Base-by-base conservation (phyloP, 495 filamentous ascomycete genomes). In the Penicillium manginii region DNA sequence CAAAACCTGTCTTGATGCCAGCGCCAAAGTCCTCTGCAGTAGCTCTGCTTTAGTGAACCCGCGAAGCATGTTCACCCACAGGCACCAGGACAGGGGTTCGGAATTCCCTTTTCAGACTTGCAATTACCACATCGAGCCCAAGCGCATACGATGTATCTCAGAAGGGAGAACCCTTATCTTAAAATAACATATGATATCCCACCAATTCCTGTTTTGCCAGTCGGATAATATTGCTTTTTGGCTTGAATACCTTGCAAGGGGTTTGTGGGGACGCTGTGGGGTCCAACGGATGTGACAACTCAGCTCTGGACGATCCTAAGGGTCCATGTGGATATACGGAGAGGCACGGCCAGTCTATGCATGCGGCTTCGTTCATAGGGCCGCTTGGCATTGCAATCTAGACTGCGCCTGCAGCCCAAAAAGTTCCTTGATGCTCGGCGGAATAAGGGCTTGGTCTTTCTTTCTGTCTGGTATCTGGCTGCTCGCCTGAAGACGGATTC, bases 1-100 rank as follows among this genome's bases (percentile, higher is more conserved):
- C 19, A 47, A 47, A 47, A 47, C 45, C 45, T 47, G 45, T 47
- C 45, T 26, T n/a, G 10, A 26, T 22, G 45, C 45, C 45, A 26
- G 45, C 11, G 45, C 45, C 21, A 26, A 47, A 47, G 45, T 47
- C 45, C 45, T 19, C 45, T 47, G 45, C 45, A 47, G 19, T 47
- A 47, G 45, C 22, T 8, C 21, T 22, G 45, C 45, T n/a, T 47
- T 47, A 47, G 45, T 47, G 45, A 47, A 47, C 1, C 45, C 18
- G 45, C 40, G 18, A 47, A 47, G 19, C 21, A 12, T 47, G 21
- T n/a, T 19, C 14, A 45, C 15, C 5, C 42, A 26, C 19, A 26
- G 21, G 18, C 11, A 45, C 42, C 15, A 19, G 18, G 45, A 47
- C 45, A 47, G 45, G 45, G 45, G 45, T 26, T 23, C 45, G 45